Evolutionary conservation across 2,329 filamentous ascomycete genomes (phyloP).

Genomic region (Fusarium metavorans): DNA sequence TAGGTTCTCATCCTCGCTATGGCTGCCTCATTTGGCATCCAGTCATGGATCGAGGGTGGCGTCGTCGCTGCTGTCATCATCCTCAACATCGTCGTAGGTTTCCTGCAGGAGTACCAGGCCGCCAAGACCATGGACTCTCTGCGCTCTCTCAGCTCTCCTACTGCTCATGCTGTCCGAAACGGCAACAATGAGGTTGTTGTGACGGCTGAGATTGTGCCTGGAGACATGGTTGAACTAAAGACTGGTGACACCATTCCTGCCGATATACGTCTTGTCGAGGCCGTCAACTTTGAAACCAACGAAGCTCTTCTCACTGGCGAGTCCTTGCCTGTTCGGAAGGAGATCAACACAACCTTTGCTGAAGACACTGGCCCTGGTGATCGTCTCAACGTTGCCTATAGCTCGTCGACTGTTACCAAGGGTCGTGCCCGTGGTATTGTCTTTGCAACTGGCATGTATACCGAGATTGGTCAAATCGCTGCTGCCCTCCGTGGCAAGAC

Average conservation of each 20-base stretch:
- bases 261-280: constrained; percentile 67
- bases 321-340: constrained; percentile 70
- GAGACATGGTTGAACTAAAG: constrained; percentile 67
- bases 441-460: constrained; percentile 70
- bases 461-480: constrained; percentile 73
- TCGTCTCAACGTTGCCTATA: constrained; percentile 72
- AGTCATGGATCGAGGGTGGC: constrained; percentile 71
- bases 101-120: constrained; percentile 59
- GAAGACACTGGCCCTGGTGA: constrained; percentile 64
- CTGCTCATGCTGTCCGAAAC: constrained; percentile 57
- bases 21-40: constrained; percentile 68
- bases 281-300: constrained; percentile 76
- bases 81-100: constrained; percentile 68
- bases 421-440: constrained; percentile 71
- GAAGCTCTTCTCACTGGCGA: constrained; percentile 75
- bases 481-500: constrained; percentile 55
- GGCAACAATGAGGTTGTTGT: constrained; percentile 53
- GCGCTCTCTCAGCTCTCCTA: constrained; percentile 57
- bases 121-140: constrained; percentile 64
- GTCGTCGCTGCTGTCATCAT: constrained; percentile 68
- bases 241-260: constrained; percentile 72
- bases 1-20: constrained; percentile 68
- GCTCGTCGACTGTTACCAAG: constrained; percentile 71
- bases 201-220: constrained; percentile 64
- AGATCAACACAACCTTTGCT: constrained; percentile 56